A percentile compares a stretch with the other conserved stretches of the same genome.
Evolutionary conservation across 2,329 filamentous ascomycete species (phyloP).

Genomic region (Fonsecaea erecta): DNA sequence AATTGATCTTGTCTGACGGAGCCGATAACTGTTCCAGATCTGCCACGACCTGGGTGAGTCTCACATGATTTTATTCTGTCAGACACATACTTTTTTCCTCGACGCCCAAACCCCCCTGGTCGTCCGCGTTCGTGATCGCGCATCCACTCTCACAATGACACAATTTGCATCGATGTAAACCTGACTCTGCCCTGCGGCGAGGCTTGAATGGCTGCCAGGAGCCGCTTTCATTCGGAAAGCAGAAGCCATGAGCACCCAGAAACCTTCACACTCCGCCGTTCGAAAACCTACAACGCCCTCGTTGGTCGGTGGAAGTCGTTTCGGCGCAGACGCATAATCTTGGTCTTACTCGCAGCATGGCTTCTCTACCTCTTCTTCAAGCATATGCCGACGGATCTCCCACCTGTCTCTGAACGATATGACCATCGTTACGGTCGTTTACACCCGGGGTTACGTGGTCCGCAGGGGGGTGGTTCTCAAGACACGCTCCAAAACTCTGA

Average conservation of each 20-base stretch:
- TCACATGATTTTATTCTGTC: neutral
- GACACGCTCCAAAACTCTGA: neutral
- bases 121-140: neutral
- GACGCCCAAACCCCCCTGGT: neutral
- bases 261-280: slow-evolving; percentile 15
- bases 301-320: slow-evolving; percentile 40
- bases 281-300: slow-evolving; percentile 16
- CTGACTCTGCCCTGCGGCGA: slow-evolving; percentile 3
- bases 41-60: neutral
- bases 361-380: slow-evolving; percentile 68
- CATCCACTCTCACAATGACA: slow-evolving; percentile 5
- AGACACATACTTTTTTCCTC: neutral
- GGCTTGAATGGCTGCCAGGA: slow-evolving; percentile 34
- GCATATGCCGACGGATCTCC: slow-evolving; percentile 62
- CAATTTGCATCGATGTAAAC: slow-evolving; percentile 11
- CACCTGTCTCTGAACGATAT: slow-evolving; percentile 42
- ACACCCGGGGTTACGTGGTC: slow-evolving; percentile 9
- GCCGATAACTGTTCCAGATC: neutral
- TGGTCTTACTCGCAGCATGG: slow-evolving; percentile 54
- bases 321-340: slow-evolving; percentile 56
- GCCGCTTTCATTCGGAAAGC: slow-evolving; percentile 26
- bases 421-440: slow-evolving; percentile 35
- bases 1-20: slow-evolving; percentile 3
- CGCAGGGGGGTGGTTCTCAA: slow-evolving; percentile 6
- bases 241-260: slow-evolving; percentile 29